These are phyloP conservation scores for Diaporthe sp. DNA, from an alignment of 2,329 filamentous ascomycete species.

Conservation along the genomic window DNA sequence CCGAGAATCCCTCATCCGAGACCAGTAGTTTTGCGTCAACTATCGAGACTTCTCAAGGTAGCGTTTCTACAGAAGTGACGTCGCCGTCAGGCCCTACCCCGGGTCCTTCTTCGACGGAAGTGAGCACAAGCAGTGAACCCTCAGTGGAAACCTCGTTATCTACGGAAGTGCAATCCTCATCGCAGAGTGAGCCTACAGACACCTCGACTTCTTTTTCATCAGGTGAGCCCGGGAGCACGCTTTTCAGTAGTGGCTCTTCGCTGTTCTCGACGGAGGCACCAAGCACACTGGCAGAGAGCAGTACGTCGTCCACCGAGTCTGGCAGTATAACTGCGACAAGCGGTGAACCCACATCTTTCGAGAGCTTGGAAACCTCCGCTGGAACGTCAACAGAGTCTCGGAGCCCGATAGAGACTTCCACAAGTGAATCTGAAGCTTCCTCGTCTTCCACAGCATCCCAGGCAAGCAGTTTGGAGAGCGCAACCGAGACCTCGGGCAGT, in stretches of 20 bases:
- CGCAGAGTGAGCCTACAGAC: neutral
- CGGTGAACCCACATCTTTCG: neutral
- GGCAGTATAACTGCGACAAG: neutral
- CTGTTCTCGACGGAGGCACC: neutral
- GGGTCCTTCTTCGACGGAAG: neutral
- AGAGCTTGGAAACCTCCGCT: neutral
- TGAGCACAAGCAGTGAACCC: neutral
- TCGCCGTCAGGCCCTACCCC: slow-evolving; percentile 4
- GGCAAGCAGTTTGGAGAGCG: neutral
- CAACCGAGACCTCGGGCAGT: neutral
- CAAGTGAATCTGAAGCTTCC: neutral
- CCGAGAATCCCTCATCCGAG: neutral
- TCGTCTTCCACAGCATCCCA: neutral
- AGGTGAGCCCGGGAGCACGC: neutral
- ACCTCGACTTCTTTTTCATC: neutral
- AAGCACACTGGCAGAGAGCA: neutral
- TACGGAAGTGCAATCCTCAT: neutral
- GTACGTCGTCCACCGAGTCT: neutral
- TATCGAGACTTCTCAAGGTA: neutral
- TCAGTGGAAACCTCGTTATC: neutral
- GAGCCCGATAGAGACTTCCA: neutral
- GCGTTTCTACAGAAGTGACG: neutral
- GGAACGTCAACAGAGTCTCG: neutral
- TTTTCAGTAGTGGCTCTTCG: neutral
- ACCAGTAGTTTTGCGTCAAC: neutral